Conservation (phyloP, 2,329 filamentous ascomycete species). For the Fusarium torreyae region DNA sequence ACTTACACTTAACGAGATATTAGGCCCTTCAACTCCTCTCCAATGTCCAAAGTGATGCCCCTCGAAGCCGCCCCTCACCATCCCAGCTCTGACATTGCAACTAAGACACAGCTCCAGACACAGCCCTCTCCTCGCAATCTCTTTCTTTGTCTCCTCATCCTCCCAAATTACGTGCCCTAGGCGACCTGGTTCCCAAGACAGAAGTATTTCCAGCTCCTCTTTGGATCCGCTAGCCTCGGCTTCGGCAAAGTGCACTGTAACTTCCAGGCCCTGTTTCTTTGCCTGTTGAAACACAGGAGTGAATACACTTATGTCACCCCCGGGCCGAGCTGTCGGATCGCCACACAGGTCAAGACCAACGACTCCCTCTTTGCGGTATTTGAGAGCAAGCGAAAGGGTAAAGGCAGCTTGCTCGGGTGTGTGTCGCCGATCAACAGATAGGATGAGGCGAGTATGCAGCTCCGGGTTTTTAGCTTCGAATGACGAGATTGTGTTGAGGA, state of each 20-base stretch:
- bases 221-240: conserved; percentile 68
- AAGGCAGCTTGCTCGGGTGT: conserved; percentile 72
- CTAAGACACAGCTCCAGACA: conserved; percentile 84
- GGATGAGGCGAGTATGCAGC: conserved; percentile 77
- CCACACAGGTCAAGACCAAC: conserved; percentile 86
- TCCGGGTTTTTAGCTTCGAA: conserved; percentile 60
- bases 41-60: conserved; percentile 86
- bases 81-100: conserved; percentile 83
- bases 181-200: conserved; percentile 76
- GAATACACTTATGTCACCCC: conserved; percentile 73
- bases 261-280: conserved; percentile 66
- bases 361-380: conserved; percentile 68
- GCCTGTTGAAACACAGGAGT: conserved; percentile 71
- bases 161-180: conserved; percentile 87
- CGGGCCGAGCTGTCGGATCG: conserved; percentile 69
- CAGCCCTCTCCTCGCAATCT: conserved; percentile 67
- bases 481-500: conserved; percentile 74
- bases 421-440: conserved; percentile 80
- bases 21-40: conserved; percentile 70
- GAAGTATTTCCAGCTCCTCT: conserved; percentile 73
- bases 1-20: conserved; percentile 79
- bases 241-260: conserved; percentile 87
- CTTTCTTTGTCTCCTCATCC: conserved; percentile 69
- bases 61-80: conserved; percentile 76
- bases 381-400: conserved; percentile 74